phyloP scores from a whole-genome alignment of 805 yeast species.

The Yarrowia sp. region DNA sequence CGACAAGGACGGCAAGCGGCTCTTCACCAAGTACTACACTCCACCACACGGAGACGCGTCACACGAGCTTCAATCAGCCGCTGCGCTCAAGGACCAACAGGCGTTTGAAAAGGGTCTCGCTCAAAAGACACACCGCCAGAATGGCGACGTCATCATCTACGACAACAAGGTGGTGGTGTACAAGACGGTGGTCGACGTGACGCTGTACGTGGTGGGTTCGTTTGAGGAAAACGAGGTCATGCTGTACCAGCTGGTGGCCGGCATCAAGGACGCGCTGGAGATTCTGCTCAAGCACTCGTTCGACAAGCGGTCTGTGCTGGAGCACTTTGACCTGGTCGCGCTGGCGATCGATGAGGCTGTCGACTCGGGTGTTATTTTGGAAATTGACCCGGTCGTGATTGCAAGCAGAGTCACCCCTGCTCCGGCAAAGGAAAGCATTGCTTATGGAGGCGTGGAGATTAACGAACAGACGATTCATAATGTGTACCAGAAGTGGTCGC shows the following conservation, averaged over 20 bases:
- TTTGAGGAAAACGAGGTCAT: conserved; percentile 83
- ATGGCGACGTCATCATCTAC: conserved; percentile 74
- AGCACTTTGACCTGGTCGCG: conserved; percentile 79
- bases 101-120: conserved; percentile 73
- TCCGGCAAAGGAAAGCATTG: conserved; percentile 64
- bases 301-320: conserved; percentile 75
- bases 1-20: conserved; percentile 75
- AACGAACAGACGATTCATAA: conserved; percentile 56
- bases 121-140: conserved; percentile 73
- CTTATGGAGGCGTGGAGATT: conserved; percentile 41
- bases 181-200: conserved; percentile 75
- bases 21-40: conserved; percentile 80
- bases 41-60: conserved; percentile 50
- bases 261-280: conserved; percentile 77
- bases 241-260: conserved; percentile 70
- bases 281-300: conserved; percentile 64
- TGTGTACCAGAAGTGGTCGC: conserved; percentile 57
- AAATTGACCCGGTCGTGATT: conserved; percentile 81
- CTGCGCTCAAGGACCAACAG: conserved; percentile 58
- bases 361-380: conserved; percentile 90
- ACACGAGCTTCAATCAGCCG: conserved; percentile 31
- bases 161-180: conserved; percentile 82
- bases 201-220: conserved; percentile 68
- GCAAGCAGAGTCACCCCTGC: conserved; percentile 89
- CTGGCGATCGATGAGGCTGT: conserved; percentile 88